Evolutionary conservation across 2,329 filamentous ascomycete genomes (phyloP).

Genomic region (Aspergillus intermedius): DNA sequence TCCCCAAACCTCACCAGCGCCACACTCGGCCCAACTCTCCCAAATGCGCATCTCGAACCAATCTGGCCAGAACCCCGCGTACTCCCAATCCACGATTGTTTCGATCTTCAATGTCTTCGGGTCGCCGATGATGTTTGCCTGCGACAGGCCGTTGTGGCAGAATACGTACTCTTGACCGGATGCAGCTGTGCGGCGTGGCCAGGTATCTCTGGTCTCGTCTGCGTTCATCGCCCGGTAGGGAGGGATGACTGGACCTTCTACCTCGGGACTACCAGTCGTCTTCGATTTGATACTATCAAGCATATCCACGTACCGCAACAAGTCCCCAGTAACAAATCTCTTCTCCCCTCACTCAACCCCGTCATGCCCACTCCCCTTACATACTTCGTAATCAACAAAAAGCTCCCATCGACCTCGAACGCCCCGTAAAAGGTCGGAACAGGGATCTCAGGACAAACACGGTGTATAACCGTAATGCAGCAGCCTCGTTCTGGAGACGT

Average conservation of each 20-base stretch:
- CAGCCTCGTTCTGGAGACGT: conserved; percentile 12
- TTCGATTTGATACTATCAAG: conserved; percentile 3
- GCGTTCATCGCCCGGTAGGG: conserved; percentile 6
- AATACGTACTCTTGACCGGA: conserved; percentile 8
- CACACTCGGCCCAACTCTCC: conserved; percentile 6
- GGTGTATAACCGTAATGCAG: conserved; percentile 5
- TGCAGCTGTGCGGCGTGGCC: background rate
- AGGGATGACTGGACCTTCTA: conserved; percentile 7
- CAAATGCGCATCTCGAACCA: conserved; percentile 19
- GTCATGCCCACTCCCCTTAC: conserved; percentile 5
- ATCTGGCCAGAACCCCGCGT: conserved; percentile 31
- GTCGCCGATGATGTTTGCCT: background rate
- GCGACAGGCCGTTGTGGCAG: conserved; percentile 3
- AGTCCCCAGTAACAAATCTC: conserved; percentile 4
- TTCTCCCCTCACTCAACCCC: conserved; percentile 5
- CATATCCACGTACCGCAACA: conserved; percentile 4
- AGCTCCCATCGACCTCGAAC: conserved; percentile 7
- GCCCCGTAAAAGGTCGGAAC: conserved; percentile 8
- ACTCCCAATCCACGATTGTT: conserved; percentile 38
- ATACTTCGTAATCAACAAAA: conserved; percentile 6
- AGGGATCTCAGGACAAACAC: conserved; percentile 6
- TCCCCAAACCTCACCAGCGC: background rate
- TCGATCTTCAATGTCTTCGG: conserved; percentile 14
- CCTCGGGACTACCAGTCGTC: conserved; percentile 1
- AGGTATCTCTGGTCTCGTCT: background rate